These are phyloP conservation scores for Lasiosphaeris hirsuta DNA, from an alignment of 495 filamentous ascomycete species.

Conservation along the genomic window DNA sequence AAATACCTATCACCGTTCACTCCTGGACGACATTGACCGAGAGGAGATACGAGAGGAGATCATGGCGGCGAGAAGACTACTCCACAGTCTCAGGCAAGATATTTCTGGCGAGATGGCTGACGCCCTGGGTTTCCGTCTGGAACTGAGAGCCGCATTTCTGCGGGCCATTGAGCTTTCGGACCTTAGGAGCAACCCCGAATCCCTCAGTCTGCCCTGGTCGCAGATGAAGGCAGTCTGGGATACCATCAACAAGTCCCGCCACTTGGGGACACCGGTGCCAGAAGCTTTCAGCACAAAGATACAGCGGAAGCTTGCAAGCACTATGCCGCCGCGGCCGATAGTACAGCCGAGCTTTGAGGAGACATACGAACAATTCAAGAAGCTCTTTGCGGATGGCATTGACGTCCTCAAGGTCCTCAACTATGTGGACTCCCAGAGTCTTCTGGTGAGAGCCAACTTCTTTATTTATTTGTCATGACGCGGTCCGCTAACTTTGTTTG, in stretches of 20 bases:
- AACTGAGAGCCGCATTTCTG: slow-evolving; percentile 63
- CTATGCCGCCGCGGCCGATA: slow-evolving; percentile 87
- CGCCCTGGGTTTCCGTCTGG: slow-evolving; percentile 61
- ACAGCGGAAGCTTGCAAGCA: slow-evolving; percentile 84
- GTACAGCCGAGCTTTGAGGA: slow-evolving; percentile 70
- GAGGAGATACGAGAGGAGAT: slow-evolving; percentile 58
- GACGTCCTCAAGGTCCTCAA: slow-evolving; percentile 67
- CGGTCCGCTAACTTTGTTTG: slow-evolving; percentile 4
- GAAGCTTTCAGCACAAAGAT: slow-evolving; percentile 86
- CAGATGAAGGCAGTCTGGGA: slow-evolving; percentile 46
- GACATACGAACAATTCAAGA: slow-evolving; percentile 65
- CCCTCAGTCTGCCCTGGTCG: slow-evolving; percentile 45
- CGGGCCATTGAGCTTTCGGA: slow-evolving; percentile 44
- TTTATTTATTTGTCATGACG: not conserved
- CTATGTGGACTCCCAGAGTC: slow-evolving; percentile 63
- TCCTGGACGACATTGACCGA: slow-evolving; percentile 62
- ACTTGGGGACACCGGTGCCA: slow-evolving; percentile 62
- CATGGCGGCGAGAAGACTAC: slow-evolving; percentile 53
- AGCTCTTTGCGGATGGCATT: slow-evolving; percentile 67
- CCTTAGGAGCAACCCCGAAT: slow-evolving; percentile 40
- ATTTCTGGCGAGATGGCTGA: slow-evolving; percentile 50
- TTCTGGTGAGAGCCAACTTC: slow-evolving; percentile 49
- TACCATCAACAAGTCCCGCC: slow-evolving; percentile 52
- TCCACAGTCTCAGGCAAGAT: slow-evolving; percentile 44
- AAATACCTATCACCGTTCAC: slow-evolving; percentile 76